Evolutionary conservation across 2,329 filamentous ascomycete genomes (phyloP).

Genomic region (Colletotrichum destructivum): DNA sequence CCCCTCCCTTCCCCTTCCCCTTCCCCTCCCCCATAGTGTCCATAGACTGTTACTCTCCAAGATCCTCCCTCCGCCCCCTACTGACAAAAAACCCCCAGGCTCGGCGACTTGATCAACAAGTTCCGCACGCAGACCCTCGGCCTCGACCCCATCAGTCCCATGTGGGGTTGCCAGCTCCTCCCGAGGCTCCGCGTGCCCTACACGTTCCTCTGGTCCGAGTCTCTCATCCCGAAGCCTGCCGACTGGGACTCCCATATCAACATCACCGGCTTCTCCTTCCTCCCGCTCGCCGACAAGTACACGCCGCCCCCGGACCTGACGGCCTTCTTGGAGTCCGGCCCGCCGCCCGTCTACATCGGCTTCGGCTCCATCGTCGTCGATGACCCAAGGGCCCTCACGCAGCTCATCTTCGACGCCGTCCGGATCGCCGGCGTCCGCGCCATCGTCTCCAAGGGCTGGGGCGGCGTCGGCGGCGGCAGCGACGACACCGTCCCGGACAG

Average conservation of each 20-base stretch:
- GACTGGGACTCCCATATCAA: conserved; percentile 74
- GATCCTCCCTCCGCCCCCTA: no score
- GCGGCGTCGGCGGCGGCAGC: conserved; percentile 71
- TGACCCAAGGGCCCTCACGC: conserved; percentile 70
- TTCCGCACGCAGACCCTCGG: conserved; percentile 75
- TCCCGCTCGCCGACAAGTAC: conserved; percentile 67
- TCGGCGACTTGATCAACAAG: conserved; percentile 81
- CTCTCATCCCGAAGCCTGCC: conserved; percentile 75
- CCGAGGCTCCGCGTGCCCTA: conserved; percentile 74
- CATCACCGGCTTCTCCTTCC: conserved; percentile 75
- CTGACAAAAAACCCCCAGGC: conserved; percentile 45
- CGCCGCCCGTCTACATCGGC: conserved; percentile 75
- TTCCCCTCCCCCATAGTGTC: no score
- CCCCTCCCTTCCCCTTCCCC: no score
- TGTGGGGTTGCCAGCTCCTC: conserved; percentile 77
- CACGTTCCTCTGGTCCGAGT: conserved; percentile 80
- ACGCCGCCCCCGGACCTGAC: conserved; percentile 68
- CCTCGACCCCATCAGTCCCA: conserved; percentile 75
- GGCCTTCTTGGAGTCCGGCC: conserved; percentile 68
- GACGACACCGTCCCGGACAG: conserved; percentile 61
- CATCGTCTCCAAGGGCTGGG: conserved; percentile 76
- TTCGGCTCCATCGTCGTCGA: conserved; percentile 79
- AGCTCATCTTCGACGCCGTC: conserved; percentile 72
- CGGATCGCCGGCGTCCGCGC: conserved; percentile 70
- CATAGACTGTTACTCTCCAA: no score